Evolutionary conservation across 164 flowering plant genomes (phyloP), one percentile per base, ranked within the genome.

Genomic region (Tinospora cordifolia): DNA sequence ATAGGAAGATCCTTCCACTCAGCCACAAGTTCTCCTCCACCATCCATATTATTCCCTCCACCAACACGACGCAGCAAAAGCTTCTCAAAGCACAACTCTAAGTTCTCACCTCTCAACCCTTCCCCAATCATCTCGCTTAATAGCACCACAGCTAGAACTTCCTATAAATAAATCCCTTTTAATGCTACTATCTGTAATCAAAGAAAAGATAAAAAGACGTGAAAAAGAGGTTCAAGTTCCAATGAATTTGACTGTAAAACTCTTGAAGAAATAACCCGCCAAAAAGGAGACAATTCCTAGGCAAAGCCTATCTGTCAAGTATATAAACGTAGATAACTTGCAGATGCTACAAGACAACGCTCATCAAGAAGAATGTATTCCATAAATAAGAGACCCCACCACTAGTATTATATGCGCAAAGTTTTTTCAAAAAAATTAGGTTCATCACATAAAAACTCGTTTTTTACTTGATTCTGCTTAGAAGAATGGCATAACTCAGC

Each of bases 1-100:
- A 90, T 82, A 0, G 99, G 99, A 63, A 94, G 87, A 80, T 94
- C 99, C 71, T 94, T 92, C 99, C 99, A 94, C 70, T 87, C 92
- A 25, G 75, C 76, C 62, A 87, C 76, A 27, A 67, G n/a, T n/a
- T n/a, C 74, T 65, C 78, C 82, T 27, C 75, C 73, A 60, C 78
- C 79, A 41, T 77, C 85, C 79, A 83, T 81, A 74, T 79, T 81
- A 41, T 26, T 46, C 19, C 17, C 79, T 59, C 71, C 69, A 36
- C 41, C 76, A 66, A 65, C 80, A 60, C 79, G 79, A 71, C 74
- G 38, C 80, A 87, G 84, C 83, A 83, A 76, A 49, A 91, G 82
- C 80, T 83, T 86, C 83, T 84, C 84, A 69, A 89, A 88, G 79
- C 86, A 81, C 71, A 70, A 57, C 66, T 85, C 81, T 82, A 93